Percentiles rank a stretch among this genome's conserved stretches.
Conservation (phyloP, 768 basidiomycete species). For the Mycena filopes region DNA sequence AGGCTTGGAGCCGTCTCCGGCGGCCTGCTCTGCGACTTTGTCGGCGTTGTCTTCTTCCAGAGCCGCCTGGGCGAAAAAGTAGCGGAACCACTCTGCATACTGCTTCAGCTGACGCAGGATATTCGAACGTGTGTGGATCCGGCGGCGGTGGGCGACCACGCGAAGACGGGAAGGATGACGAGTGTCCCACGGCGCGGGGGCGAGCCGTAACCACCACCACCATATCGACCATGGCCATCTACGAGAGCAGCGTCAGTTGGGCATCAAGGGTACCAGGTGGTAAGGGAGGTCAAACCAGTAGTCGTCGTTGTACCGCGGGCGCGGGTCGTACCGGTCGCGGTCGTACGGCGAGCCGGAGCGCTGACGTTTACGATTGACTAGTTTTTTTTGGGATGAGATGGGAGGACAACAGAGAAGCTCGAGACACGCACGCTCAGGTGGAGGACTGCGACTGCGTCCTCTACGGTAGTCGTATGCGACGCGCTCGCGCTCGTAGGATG, state of each 20-base stretch:
- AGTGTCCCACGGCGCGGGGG: slow-evolving; percentile 73
- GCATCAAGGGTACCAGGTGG: not conserved
- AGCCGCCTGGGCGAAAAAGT: slow-evolving; percentile 77
- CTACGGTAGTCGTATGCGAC: slow-evolving; percentile 77
- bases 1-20: slow-evolving; percentile 84
- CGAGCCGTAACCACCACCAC: slow-evolving; percentile 57
- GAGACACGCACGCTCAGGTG: slow-evolving; percentile 62
- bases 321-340: slow-evolving; percentile 83
- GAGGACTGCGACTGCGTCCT: slow-evolving; percentile 82
- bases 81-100: slow-evolving; percentile 90
- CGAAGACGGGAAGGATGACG: slow-evolving; percentile 55
- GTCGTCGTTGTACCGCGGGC: slow-evolving; percentile 85
- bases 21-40: slow-evolving; percentile 86
- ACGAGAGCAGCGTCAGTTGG: slow-evolving; percentile 27
- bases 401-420: slow-evolving; percentile 9
- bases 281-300: slow-evolving; percentile 66
- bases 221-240: slow-evolving; percentile 60
- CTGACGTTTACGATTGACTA: slow-evolving; percentile 81
- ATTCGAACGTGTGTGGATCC: slow-evolving; percentile 85
- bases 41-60: slow-evolving; percentile 85
- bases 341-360: slow-evolving; percentile 86
- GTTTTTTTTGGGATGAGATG: slow-evolving; percentile 29
- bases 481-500: slow-evolving; percentile 75
- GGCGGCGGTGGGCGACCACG: slow-evolving; percentile 77
- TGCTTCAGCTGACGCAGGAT: slow-evolving; percentile 85